A percentile compares a stretch with the other conserved stretches of the same genome.
These are phyloP conservation scores for Colletotrichum sp. DNA, from an alignment of 2,329 filamentous ascomycete species.

Conservation along the genomic window DNA sequence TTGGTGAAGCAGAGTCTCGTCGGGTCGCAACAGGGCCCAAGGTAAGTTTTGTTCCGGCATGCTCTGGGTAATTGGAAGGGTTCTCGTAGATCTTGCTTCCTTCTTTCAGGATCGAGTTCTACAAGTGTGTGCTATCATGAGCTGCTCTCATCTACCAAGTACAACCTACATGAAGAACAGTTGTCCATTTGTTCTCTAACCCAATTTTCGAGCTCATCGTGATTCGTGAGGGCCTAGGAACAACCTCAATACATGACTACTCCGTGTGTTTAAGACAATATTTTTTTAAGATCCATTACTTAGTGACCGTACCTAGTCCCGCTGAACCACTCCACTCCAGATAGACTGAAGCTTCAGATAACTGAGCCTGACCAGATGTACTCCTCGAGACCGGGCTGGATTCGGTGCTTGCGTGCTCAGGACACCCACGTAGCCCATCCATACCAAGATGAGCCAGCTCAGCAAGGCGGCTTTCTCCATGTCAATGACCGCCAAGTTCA, in stretches of 20 bases:
- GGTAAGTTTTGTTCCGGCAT: not conserved
- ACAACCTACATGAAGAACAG: rapidly evolving
- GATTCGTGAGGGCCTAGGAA: not conserved
- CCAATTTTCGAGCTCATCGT: not conserved
- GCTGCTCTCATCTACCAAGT: not conserved
- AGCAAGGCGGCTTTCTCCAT: not conserved
- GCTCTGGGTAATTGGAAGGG: rapidly evolving
- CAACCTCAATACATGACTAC: not conserved
- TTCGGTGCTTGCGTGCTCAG: not conserved
- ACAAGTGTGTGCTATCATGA: not conserved
- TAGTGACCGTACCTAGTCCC: rapidly evolving
- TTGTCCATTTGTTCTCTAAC: rapidly evolving
- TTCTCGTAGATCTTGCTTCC: not conserved
- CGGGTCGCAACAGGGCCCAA: too few species aligned
- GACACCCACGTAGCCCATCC: not conserved
- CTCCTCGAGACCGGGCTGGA: rapidly evolving
- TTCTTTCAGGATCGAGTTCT: rapidly evolving
- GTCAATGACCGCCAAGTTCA: rapidly evolving
- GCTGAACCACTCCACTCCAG: not conserved
- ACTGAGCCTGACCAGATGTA: rapidly evolving
- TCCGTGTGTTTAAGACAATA: rapidly evolving
- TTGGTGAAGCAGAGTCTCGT: not conserved
- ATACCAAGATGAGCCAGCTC: not conserved
- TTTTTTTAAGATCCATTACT: not conserved
- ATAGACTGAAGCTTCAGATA: not conserved